These are phyloP conservation scores for Pelargonium citronellum DNA, from an alignment of 441 rosid species.

Conservation along the genomic window DNA sequence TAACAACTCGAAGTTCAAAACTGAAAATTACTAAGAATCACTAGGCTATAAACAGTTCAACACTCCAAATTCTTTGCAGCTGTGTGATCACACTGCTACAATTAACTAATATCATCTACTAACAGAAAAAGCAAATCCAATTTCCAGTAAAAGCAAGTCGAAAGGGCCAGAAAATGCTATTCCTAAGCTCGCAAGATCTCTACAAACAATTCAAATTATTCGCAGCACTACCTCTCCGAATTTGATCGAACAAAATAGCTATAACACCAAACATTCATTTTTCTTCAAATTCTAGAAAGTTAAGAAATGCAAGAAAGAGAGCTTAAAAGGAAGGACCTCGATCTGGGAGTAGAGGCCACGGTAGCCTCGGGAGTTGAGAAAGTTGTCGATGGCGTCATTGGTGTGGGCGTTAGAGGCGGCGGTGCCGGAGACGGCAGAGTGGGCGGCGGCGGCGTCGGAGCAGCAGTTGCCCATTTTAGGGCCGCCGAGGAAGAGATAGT, in stretches of 20 bases:
- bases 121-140: not conserved
- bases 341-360: slow-evolving; percentile 60
- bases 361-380: slow-evolving; percentile 58
- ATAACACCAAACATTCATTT: not conserved
- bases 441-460: slow-evolving; percentile 60
- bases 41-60: not conserved
- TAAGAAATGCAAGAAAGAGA: not conserved
- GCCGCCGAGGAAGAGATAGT: too few species aligned
- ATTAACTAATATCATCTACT: not conserved
- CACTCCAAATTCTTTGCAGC: not conserved
- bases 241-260: not conserved
- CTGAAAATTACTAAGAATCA: not conserved
- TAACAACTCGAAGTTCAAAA: not conserved
- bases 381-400: slow-evolving; percentile 58
- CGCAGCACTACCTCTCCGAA: not conserved
- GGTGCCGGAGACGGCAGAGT: slow-evolving; percentile 53
- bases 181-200: not conserved
- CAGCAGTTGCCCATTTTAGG: slow-evolving; percentile 72
- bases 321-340: slow-evolving; percentile 45
- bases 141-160: too few species aligned
- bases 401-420: slow-evolving; percentile 20
- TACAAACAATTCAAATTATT: not conserved
- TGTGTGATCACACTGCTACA: not conserved
- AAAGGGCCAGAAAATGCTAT: not conserved
- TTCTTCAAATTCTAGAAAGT: not conserved